These are phyloP conservation scores for Lentithecium fluviatile DNA, from an alignment of 495 filamentous ascomycete species.

Conservation along the genomic window DNA sequence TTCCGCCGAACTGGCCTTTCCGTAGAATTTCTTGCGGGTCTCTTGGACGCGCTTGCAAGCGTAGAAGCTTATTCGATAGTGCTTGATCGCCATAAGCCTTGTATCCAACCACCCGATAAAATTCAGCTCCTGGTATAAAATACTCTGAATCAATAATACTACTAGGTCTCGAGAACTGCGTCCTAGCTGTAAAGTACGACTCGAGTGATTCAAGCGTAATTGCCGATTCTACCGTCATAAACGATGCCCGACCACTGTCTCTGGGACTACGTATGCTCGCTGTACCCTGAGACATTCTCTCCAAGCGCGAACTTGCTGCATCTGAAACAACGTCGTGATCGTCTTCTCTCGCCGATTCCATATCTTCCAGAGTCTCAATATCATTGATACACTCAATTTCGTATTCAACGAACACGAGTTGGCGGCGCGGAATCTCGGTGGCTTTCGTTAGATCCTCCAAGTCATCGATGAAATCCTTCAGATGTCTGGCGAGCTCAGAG, in stretches of 20 bases:
- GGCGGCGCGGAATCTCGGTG: background rate
- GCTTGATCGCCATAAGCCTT: no score
- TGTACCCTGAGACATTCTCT: background rate
- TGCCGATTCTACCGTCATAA: no score
- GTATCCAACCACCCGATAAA: no score
- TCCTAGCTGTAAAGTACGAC: constrained; percentile 2
- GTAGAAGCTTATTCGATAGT: no score
- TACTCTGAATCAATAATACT: background rate
- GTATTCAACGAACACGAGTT: background rate
- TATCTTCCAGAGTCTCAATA: background rate
- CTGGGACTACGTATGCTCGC: background rate
- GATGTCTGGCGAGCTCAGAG: background rate
- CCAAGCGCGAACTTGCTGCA: background rate
- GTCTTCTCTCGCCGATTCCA: background rate
- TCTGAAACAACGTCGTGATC: background rate
- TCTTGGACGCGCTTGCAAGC: background rate
- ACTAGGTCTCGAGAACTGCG: background rate
- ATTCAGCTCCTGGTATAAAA: no score
- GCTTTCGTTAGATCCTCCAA: background rate
- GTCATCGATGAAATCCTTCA: constrained; percentile 6
- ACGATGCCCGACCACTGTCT: background rate
- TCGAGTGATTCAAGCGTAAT: no score
- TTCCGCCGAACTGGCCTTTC: no score
- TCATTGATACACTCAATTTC: background rate
- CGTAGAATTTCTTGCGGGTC: no score